Percentiles rank a stretch among this genome's conserved stretches.
Evolutionary conservation across 352 stramenopile genomes (phyloP).

Genomic region (Phytophthora cryptogea): DNA sequence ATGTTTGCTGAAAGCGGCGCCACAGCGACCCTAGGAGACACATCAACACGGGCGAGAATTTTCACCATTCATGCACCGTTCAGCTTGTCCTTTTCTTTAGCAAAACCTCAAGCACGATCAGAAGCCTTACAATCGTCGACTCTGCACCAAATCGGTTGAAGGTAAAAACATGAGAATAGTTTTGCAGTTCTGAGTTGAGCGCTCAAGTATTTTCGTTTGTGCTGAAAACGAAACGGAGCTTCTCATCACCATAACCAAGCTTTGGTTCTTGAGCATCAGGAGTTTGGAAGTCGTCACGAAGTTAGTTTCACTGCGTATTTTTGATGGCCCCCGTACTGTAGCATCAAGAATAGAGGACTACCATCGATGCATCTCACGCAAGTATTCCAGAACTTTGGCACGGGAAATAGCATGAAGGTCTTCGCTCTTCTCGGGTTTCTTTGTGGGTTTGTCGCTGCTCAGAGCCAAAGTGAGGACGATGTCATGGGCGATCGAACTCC

Average conservation of each 20-base stretch:
- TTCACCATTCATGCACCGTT: background rate
- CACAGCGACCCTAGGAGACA: background rate
- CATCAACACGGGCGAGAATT: background rate
- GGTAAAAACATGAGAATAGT: background rate
- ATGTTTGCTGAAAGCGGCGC: background rate
- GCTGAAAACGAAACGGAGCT: too few species aligned
- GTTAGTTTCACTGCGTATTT: background rate
- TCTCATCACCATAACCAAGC: too few species aligned
- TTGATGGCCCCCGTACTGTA: background rate
- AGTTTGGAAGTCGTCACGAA: too few species aligned
- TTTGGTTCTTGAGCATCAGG: too few species aligned
- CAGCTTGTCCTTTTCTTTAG: background rate
- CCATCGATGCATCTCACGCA: background rate
- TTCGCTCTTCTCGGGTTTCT: conserved; percentile 2
- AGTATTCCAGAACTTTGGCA: background rate
- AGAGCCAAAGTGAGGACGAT: conserved; percentile 2
- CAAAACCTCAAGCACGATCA: background rate
- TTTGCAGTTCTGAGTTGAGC: background rate
- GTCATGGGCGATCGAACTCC: background rate
- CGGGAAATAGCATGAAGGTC: conserved; percentile 4
- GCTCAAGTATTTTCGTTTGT: background rate
- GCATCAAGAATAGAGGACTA: conserved; percentile 6
- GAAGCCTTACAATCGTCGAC: background rate
- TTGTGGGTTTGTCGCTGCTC: conserved; percentile 2
- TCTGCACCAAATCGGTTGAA: background rate